Evolutionary conservation across 2,329 filamentous ascomycete genomes (phyloP).

Genomic region (Sphaerulina vaccinii): DNA sequence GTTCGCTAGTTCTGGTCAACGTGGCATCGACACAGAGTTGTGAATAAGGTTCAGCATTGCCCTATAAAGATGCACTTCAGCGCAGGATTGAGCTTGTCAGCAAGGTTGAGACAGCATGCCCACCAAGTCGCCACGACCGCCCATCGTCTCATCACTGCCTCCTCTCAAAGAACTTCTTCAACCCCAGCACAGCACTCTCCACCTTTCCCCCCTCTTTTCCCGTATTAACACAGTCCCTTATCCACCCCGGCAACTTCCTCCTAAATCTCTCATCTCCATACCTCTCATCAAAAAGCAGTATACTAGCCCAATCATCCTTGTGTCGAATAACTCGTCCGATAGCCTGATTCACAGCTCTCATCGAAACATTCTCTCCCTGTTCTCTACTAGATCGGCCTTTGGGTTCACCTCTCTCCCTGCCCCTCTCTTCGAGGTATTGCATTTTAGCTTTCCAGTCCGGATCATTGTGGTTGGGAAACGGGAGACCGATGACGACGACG

Average conservation of each 20-base stretch:
- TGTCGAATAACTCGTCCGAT: conserved; percentile 92
- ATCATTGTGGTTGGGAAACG: conserved; percentile 85
- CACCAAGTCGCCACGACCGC: too few species aligned
- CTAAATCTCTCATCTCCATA: conserved; percentile 74
- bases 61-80: too few species aligned
- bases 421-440: conserved; percentile 73
- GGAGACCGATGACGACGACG: conserved; percentile 86
- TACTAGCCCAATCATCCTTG: conserved; percentile 82
- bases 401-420: conserved; percentile 37
- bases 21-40: too few species aligned
- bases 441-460: conserved; percentile 92
- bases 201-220: conserved; percentile 3
- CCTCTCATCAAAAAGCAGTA: conserved; percentile 77
- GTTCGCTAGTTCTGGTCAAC: too few species aligned
- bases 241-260: conserved; percentile 85
- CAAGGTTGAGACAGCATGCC: too few species aligned
- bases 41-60: too few species aligned
- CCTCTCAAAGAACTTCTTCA: conserved; percentile 18
- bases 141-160: too few species aligned
- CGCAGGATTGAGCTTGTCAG: too few species aligned
- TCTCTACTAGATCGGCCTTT: conserved; percentile 61
- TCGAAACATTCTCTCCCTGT: conserved; percentile 92
- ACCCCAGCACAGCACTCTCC: conserved; percentile 12
- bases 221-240: conserved; percentile 49
- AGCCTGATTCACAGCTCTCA: conserved; percentile 96